Conservation (phyloP, 805 yeast species). For the Lipomyces mesembrius region DNA sequence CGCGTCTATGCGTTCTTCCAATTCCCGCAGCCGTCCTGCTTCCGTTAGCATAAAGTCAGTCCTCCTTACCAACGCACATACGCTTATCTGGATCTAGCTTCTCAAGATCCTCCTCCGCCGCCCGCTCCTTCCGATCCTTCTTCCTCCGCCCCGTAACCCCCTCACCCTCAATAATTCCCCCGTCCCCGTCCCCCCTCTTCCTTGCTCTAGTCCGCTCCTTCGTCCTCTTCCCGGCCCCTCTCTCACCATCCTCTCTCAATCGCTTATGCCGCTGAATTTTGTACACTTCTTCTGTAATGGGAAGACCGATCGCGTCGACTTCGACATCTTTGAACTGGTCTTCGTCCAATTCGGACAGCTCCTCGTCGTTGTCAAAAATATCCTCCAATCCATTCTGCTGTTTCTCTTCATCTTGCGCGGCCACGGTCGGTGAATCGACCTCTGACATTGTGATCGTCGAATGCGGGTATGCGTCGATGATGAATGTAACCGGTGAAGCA, state of each 20-base stretch:
- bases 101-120: slow-evolving; percentile 11
- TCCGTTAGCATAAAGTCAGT: neutral
- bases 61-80: slow-evolving; percentile 2
- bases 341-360: slow-evolving; percentile 50
- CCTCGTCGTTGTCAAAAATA: slow-evolving; percentile 42
- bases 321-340: slow-evolving; percentile 46
- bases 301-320: slow-evolving; percentile 40
- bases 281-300: slow-evolving; percentile 49
- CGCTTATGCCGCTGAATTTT: slow-evolving; percentile 47
- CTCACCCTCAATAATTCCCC: slow-evolving; percentile 8
- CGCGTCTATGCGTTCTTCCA: slow-evolving; percentile 81
- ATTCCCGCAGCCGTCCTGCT: slow-evolving; percentile 64
- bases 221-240: slow-evolving; percentile 26
- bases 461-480: neutral
- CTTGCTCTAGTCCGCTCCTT: slow-evolving; percentile 23
- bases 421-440: neutral
- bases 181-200: slow-evolving; percentile 30
- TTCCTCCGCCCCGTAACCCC: slow-evolving; percentile 17
- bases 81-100: slow-evolving; percentile 25
- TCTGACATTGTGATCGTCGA: slow-evolving; percentile 12
- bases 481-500: too few relatives aligned
- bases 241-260: slow-evolving; percentile 25
- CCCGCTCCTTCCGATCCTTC: slow-evolving; percentile 29
- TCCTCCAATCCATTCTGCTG: slow-evolving; percentile 16
- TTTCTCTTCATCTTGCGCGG: slow-evolving; percentile 24